Evolutionary conservation across 768 basidiomycete species (phyloP), one percentile per base, ranked within the genome.

Genomic region (Infundibulicybe gibba): DNA sequence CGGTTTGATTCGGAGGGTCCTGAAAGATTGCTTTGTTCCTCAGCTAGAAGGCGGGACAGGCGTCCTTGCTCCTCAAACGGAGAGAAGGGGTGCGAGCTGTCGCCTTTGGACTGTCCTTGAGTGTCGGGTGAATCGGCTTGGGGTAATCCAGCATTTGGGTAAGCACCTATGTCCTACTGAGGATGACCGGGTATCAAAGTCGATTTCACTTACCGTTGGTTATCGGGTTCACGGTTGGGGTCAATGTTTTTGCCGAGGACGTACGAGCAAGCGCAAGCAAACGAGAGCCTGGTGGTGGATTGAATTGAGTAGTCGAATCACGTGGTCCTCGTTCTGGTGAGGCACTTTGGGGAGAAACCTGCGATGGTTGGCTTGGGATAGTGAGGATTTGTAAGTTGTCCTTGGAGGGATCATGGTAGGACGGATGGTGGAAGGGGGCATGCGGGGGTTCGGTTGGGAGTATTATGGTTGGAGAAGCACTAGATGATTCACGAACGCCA

Each of bases 1-100:
- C 53, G 59, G 41, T 50, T 50, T 16, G 43, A 40, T 20, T 56
- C 52, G 6, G 48, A 39, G 2, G 43, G 32, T 25, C 50, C 21
- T 14, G 32, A 21, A 44, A 49, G 46, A 33, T 20, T 50, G 41
- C 51, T 44, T 35, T 53, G 14, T 20, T 58, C 63, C 17, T 62
- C 63, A n/a, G 65, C 61, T 16, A 55, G 52, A 30, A 40, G 40
- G 44, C 51, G 54, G 5, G 59, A 25, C n/a, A 49, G 58, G 30
- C 68, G 67, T 21, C 45, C 54, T 41, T 60, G 64, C n/a, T 80
- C 80, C 32, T 83, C 80, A 51, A 83, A 84, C 0, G 80, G 80
- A 11, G 75, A 77, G 54, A 83, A 83, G 14, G 70, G 70, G 20
- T 67, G 67, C 3, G 56, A 46, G 30, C 49, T 46, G 30, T 73